phyloP scores from a whole-genome alignment of 2,329 filamentous ascomycete species.

The Chalaropsis ovoidea region DNA sequence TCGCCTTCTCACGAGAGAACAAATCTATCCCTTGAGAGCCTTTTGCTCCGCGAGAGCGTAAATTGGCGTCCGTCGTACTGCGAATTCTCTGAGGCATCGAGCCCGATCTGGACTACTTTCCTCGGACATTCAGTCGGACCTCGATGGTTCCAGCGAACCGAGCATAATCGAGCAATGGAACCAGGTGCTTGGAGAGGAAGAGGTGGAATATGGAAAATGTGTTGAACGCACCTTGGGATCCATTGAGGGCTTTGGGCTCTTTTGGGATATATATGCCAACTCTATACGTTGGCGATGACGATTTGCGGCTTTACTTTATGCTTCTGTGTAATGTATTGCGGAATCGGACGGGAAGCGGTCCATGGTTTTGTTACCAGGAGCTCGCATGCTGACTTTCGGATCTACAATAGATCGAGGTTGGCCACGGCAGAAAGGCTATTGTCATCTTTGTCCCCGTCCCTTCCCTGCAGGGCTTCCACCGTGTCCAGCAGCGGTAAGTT shows the following conservation, averaged over 20 bases:
- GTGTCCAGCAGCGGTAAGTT: constrained; percentile 96
- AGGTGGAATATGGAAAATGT: background rate
- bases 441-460: constrained; percentile 99
- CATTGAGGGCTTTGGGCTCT: constrained; percentile 16
- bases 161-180: constrained; percentile 16
- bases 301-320: constrained; percentile 28
- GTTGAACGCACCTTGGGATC: background rate
- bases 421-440: constrained; percentile 99
- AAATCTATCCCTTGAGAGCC: constrained; percentile 18
- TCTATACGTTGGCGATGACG: constrained; percentile 26
- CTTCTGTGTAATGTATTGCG: constrained; percentile 32
- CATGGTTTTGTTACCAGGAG: constrained; percentile 57
- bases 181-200: constrained; percentile 22
- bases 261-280: constrained; percentile 23
- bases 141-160: constrained; percentile 17
- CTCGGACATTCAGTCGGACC: background rate
- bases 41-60: background rate
- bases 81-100: background rate
- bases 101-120: constrained; percentile 16
- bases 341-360: constrained; percentile 69
- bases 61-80: background rate
- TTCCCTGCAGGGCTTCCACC: constrained; percentile 97
- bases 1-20: constrained; percentile 23
- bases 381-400: constrained; percentile 63
- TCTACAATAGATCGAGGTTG: constrained; percentile 90